A percentile compares a stretch with the other conserved stretches of the same genome.
These are phyloP conservation scores for Mucor circinelloides DNA, from an alignment of 371 early-diverging fungal species.

Conservation along the genomic window DNA sequence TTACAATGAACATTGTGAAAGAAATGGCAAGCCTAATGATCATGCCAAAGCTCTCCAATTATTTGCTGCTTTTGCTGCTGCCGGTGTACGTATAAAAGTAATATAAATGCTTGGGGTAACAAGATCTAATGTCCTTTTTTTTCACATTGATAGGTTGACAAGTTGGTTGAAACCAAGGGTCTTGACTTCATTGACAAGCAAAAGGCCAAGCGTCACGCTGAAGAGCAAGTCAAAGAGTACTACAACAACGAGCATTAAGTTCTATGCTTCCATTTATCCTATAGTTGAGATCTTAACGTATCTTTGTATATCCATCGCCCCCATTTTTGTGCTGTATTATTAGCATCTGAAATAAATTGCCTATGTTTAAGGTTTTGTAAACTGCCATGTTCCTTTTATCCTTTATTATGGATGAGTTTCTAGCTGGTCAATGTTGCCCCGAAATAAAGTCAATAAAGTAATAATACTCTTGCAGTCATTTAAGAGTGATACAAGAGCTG, in stretches of 20 bases:
- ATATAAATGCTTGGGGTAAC: not conserved
- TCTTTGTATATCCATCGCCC: not conserved
- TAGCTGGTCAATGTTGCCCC: not conserved
- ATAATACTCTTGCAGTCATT: no score
- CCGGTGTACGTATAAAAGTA: constrained; percentile 18
- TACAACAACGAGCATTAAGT: constrained; percentile 24
- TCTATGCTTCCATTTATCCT: not conserved
- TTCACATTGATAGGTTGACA: not conserved
- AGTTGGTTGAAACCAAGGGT: constrained; percentile 51
- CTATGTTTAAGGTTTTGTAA: not conserved
- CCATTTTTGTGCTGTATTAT: not conserved
- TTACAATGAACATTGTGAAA: constrained; percentile 50
- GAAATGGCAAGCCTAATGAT: constrained; percentile 44
- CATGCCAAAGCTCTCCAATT: constrained; percentile 56
- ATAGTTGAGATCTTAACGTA: not conserved
- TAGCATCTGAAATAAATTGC: not conserved
- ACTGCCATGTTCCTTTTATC: not conserved
- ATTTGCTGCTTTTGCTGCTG: constrained; percentile 57
- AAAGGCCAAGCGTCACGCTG: constrained; percentile 50
- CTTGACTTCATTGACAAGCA: constrained; percentile 47
- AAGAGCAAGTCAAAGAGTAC: constrained; percentile 34
- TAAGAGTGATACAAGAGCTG: not conserved
- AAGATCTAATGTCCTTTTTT: not conserved
- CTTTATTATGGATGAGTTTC: not conserved
- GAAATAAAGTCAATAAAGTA: not conserved